A percentile compares a stretch with the other conserved stretches of the same genome.
These are phyloP conservation scores for Aspergillus pseudonomiae DNA, from an alignment of 2,329 filamentous ascomycete genomes.

Conservation along the genomic window DNA sequence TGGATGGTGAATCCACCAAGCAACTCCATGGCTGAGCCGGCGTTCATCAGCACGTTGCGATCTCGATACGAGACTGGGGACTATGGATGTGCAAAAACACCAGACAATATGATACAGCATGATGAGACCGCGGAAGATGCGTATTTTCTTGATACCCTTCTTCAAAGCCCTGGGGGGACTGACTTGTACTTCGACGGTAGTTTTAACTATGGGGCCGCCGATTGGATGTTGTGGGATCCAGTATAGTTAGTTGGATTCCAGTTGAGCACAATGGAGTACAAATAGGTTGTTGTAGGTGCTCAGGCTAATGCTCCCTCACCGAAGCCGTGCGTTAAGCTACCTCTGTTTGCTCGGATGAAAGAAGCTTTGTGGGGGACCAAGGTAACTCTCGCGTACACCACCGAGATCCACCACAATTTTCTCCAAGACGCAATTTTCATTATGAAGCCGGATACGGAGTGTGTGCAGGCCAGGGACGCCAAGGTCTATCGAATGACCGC, in stretches of 20 bases:
- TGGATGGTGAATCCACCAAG: slow-evolving; percentile 16
- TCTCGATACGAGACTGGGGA: neutral
- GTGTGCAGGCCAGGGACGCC: neutral
- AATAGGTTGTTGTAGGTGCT: neutral
- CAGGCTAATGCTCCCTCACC: too few relatives aligned
- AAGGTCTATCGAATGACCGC: neutral
- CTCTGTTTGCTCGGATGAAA: neutral
- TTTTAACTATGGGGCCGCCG: neutral
- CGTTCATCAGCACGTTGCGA: slow-evolving; percentile 16
- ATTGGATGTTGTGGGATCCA: neutral
- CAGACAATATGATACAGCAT: neutral
- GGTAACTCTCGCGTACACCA: neutral
- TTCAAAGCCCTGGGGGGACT: neutral
- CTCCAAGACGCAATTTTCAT: neutral
- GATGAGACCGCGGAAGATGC: neutral
- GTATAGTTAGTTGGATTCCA: neutral
- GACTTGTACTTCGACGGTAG: neutral
- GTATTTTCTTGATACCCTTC: neutral
- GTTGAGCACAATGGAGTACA: neutral
- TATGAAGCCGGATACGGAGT: neutral
- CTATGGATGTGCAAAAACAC: neutral
- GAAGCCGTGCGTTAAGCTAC: neutral
- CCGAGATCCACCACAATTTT: neutral
- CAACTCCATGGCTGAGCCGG: slow-evolving; percentile 8
- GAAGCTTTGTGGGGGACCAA: neutral